A percentile compares a stretch with the other conserved stretches of the same genome.
Evolutionary conservation across 768 basidiomycete genomes (phyloP).

Genomic region (Nidula microcarpa): DNA sequence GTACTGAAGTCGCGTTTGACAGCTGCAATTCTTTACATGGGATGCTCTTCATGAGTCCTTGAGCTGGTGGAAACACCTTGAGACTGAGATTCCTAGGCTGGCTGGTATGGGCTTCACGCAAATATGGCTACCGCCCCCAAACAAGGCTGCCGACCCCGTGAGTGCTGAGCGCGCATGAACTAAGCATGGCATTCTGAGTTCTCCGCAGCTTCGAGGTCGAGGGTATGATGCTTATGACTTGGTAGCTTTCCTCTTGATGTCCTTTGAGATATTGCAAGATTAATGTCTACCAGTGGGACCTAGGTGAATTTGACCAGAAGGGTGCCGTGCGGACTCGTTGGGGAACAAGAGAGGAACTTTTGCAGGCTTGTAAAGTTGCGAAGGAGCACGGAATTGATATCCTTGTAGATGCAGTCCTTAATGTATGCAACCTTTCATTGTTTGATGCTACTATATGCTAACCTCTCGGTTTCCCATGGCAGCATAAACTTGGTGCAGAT

Average conservation of each 20-base stretch:
- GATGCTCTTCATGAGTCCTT: conserved; percentile 49
- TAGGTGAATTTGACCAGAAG: conserved; percentile 83
- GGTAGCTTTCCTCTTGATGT: conserved; percentile 29
- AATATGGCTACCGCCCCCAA: conserved; percentile 81
- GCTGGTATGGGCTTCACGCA: conserved; percentile 73
- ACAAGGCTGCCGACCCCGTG: conserved; percentile 70
- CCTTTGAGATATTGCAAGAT: neutral
- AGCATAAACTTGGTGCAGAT: conserved; percentile 90
- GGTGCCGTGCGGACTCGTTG: conserved; percentile 72
- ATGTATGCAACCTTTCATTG: conserved; percentile 42
- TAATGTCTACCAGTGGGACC: conserved; percentile 62
- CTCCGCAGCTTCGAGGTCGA: conserved; percentile 34
- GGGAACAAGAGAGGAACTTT: conserved; percentile 81
- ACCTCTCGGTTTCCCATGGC: conserved; percentile 4
- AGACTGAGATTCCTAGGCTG: conserved; percentile 59
- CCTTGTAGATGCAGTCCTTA: conserved; percentile 85
- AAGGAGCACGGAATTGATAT: conserved; percentile 67
- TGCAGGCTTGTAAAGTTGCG: conserved; percentile 67
- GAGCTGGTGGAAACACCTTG: conserved; percentile 83
- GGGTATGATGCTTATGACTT: conserved; percentile 88
- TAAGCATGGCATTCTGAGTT: neutral
- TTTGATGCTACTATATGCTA: neutral
- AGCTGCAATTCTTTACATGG: conserved; percentile 90
- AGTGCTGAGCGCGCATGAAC: conserved; percentile 7
- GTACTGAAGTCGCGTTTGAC: conserved; percentile 1